These are phyloP conservation scores for Brassica rapa DNA, from an alignment of 345 rosid genomes.

Conservation along the genomic window DNA sequence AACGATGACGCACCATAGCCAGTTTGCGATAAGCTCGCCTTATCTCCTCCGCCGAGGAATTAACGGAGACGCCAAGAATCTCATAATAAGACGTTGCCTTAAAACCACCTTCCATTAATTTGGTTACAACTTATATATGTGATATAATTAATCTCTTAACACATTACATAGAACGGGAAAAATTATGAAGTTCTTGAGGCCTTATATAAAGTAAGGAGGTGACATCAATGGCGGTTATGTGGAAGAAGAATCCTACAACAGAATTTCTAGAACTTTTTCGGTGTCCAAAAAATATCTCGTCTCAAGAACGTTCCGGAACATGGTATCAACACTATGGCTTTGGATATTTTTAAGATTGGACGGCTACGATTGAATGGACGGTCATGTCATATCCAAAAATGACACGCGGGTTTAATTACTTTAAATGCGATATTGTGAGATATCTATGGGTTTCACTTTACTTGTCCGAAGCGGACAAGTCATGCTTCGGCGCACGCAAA, in stretches of 20 bases:
- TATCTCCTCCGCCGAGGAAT: constrained; percentile 76
- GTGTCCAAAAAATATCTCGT: constrained; percentile 26
- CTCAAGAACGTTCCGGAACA: constrained; percentile 38
- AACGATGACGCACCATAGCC: constrained; percentile 64
- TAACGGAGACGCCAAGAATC: constrained; percentile 69
- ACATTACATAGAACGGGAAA: constrained; percentile 3
- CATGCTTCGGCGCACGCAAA: background rate
- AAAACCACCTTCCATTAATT: constrained; percentile 40
- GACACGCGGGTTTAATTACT: constrained; percentile 23
- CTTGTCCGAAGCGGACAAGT: constrained; percentile 7
- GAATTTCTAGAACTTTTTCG: constrained; percentile 27
- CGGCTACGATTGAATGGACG: constrained; percentile 26
- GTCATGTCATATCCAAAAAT: constrained; percentile 16
- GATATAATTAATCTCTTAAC: background rate
- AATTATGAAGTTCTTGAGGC: background rate
- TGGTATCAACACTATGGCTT: background rate
- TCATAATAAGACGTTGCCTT: constrained; percentile 55
- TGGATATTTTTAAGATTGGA: constrained; percentile 18
- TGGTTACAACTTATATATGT: background rate
- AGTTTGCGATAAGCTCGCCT: constrained; percentile 82
- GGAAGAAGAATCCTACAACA: constrained; percentile 6
- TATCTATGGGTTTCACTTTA: constrained; percentile 10
- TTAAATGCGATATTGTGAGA: background rate
- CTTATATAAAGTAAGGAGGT: constrained; percentile 26
- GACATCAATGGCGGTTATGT: constrained; percentile 30